Base-by-base conservation (phyloP, 2,329 filamentous ascomycete genomes). In the Trichoderma polysporum region DNA sequence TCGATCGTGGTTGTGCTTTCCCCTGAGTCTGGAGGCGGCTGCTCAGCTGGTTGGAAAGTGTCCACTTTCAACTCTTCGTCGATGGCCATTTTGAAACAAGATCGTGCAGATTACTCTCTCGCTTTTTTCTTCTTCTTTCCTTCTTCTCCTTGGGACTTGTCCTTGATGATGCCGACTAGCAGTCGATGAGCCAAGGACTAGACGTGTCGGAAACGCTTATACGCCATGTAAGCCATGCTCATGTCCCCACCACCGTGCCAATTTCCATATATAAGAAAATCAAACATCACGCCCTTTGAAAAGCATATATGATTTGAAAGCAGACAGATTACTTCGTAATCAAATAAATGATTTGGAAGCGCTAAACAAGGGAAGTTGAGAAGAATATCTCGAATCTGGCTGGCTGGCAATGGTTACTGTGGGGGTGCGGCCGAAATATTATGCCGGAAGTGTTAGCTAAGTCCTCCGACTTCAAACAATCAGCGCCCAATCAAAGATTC, bases 381-480 rank as follows among this genome's bases (percentile, higher is more conserved):
- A 27, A 53, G 17, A 25, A 19, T 9, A 13, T 45, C 27, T 47
- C 49, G 27, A 25, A 15, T 22, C 7, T 29, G 25, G 29, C 7
- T 29, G 25, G 29, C 35, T 15, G 25, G 8, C 4, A 13, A 62
- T 6, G 25, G 1, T 25, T 31, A 5, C 19, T 22, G 59, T 50
- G 59, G 31, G 25, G 59, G 31, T 15, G 27, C 50, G 27, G 50
- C 50, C 50, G 15, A 63, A 47, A 19, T 41, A 50, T 17, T 17
- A 27, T 41, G 19, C 41, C 59, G 59, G 59, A 63, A 25, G 59
- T 15, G 17, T 45, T 63, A 63, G 59, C 59, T 63, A 63, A 63
- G 49, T 53, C 31, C 49, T 53, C 59, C 59, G 59, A 63, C 59
- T 54, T 25, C 13, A 7, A 31, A 17, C 3, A 15, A 37, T 45